Evolutionary conservation across 768 basidiomycete species (phyloP).

Genomic region (Thelephora aurantiotincta): DNA sequence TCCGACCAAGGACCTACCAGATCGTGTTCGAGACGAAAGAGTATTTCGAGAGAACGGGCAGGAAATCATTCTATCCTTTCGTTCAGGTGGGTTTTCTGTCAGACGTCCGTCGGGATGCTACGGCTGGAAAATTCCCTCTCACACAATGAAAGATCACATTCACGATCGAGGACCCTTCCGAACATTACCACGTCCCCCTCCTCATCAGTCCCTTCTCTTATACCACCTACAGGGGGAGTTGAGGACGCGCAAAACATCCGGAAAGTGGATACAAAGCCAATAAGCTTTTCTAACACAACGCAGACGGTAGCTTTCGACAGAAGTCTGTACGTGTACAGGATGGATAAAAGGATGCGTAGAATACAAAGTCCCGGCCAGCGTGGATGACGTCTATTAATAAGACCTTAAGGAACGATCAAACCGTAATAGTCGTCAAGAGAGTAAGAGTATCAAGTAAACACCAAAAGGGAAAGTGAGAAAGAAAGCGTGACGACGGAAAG

Average conservation of each 20-base stretch:
- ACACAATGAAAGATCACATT: conserved; percentile 80
- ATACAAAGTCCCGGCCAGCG: no score
- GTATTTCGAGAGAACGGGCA: conserved; percentile 55
- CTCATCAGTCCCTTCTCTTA: conserved; percentile 84
- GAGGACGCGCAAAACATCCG: background rate
- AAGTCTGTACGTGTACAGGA: no score
- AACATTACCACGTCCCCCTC: conserved; percentile 89
- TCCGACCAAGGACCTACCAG: conserved; percentile 62
- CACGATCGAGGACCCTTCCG: conserved; percentile 48
- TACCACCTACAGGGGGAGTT: conserved; percentile 91
- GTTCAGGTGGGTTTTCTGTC: conserved; percentile 50
- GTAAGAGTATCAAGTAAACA: background rate
- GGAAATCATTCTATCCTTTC: conserved; percentile 77
- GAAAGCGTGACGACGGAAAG: no score
- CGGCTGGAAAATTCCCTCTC: no score
- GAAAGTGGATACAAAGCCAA: no score
- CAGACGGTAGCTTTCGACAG: no score
- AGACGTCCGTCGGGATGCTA: background rate
- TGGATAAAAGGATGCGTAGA: no score
- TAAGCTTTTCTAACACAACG: no score
- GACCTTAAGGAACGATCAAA: no score
- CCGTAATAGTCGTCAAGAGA: background rate
- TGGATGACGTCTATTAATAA: no score
- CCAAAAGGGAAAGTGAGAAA: background rate
- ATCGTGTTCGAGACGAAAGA: conserved; percentile 72